A percentile compares a stretch with the other conserved stretches of the same genome.
phyloP scores from a whole-genome alignment of 2,329 filamentous ascomycete genomes.

The Pseudogymnoascus sp. region DNA sequence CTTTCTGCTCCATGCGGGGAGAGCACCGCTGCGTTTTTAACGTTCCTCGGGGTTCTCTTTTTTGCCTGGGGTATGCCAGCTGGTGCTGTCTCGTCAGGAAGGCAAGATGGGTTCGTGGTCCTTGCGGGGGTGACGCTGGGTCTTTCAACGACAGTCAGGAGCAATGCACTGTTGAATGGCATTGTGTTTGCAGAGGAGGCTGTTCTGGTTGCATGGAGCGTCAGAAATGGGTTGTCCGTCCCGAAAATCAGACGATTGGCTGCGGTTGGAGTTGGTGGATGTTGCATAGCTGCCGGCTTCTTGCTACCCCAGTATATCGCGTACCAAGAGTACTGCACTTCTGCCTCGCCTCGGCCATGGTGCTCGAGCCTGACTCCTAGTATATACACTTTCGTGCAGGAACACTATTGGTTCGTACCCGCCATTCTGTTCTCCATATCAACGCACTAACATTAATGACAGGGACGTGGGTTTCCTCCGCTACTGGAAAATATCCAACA shows the following conservation, averaged over 20 bases:
- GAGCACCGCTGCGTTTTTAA: conserved; percentile 67
- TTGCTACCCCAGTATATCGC: conserved; percentile 66
- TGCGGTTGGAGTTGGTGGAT: conserved; percentile 57
- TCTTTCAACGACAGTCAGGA: conserved; percentile 64
- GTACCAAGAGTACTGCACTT: conserved; percentile 60
- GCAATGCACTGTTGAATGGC: conserved; percentile 81
- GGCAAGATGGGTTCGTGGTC: conserved; percentile 45
- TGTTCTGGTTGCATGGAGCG: conserved; percentile 43
- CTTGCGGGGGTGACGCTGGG: conserved; percentile 62
- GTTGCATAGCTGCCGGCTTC: conserved; percentile 58
- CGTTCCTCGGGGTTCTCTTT: conserved; percentile 63
- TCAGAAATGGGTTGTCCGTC: conserved; percentile 35
- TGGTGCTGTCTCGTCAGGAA: neutral
- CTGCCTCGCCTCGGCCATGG: conserved; percentile 54
- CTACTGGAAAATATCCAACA: conserved; percentile 83
- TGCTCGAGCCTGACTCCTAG: conserved; percentile 67
- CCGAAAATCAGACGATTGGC: conserved; percentile 43
- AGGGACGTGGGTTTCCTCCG: conserved; percentile 83
- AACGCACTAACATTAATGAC: conserved; percentile 1
- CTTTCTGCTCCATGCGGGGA: conserved; percentile 82
- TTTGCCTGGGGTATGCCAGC: conserved; percentile 40
- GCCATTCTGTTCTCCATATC: neutral
- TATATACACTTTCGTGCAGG: conserved; percentile 86
- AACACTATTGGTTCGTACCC: conserved; percentile 70
- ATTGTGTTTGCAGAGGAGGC: conserved; percentile 53